Base-by-base conservation (phyloP, 1,284 basidiomycete genomes). In the Heterobasidion irregulare region DNA sequence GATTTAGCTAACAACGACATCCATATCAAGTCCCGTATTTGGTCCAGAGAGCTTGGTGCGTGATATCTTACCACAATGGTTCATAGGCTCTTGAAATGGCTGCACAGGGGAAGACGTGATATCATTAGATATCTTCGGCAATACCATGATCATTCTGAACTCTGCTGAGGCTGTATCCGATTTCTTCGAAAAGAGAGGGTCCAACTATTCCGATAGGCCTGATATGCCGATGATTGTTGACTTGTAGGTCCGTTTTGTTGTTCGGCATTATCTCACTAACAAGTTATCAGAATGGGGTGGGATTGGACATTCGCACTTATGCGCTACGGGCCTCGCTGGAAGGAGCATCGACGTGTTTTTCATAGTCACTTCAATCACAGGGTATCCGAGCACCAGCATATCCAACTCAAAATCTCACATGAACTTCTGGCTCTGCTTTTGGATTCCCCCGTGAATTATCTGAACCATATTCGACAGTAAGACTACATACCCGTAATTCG, bases 121-220 rank as follows among this genome's bases (percentile, higher is more conserved):
- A 8, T 68, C 73, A 56, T 52, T 76, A 19, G 26, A 32, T n/a
- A 61, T 70, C 6, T 62, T 67, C 1, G 73, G 73, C 1, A 69
- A 62, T 4, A 65, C 66, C 1, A 63, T 77, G 35, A 57, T 77
- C 48, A 62, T 77, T 8, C 60, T 78, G 16, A 71, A 74, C 53
- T 69, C 72, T 6, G 44, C 61, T 1, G 64, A 72, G 46, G 67
- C 67, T 1, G 68, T 67, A 0, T 62, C 59, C 0, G 76, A 75
- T 13, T 61, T 78, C 8, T 61, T 77, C 45, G 74, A 75, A 43
- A 71, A 67, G 55, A 64, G 70, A 8, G 72, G 72, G 0, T 64
- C 68, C 0, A 70, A 68, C 6, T 76, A 76, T 63, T 79, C 71
- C 13, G 52, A 54, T 38, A 49, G 54, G 15, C 47, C 49, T 6